A percentile compares a stretch with the other conserved stretches of the same genome.
These are phyloP conservation scores for Podaxis pistillaris DNA, from an alignment of 768 basidiomycete genomes.

Conservation along the genomic window DNA sequence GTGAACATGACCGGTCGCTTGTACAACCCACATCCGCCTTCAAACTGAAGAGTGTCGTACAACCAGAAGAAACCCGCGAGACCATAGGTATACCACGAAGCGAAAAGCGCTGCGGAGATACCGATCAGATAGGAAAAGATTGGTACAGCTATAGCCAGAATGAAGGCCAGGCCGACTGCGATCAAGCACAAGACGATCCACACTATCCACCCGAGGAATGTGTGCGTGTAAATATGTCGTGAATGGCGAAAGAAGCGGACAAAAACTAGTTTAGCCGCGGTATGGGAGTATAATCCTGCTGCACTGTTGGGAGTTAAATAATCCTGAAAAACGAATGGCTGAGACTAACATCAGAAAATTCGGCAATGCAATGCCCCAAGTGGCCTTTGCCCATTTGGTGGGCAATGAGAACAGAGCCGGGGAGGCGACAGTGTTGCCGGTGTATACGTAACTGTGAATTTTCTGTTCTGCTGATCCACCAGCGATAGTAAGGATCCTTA, in stretches of 20 bases:
- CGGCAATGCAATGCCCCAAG: slow-evolving; percentile 45
- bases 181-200: slow-evolving; percentile 45
- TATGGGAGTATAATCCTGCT: slow-evolving; percentile 47
- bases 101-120: slow-evolving; percentile 51
- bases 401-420: slow-evolving; percentile 48
- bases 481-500: slow-evolving; percentile 9
- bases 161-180: slow-evolving; percentile 39
- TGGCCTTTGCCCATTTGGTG: slow-evolving; percentile 46
- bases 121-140: slow-evolving; percentile 56
- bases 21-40: slow-evolving; percentile 34
- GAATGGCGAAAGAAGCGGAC: slow-evolving; percentile 49
- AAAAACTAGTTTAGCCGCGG: slow-evolving; percentile 53
- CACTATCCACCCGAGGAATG: slow-evolving; percentile 35
- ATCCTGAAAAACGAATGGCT: no score
- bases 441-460: slow-evolving; percentile 38
- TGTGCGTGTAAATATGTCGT: slow-evolving; percentile 49
- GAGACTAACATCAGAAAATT: slow-evolving; percentile 49
- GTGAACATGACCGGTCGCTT: slow-evolving; percentile 31
- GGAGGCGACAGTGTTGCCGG: slow-evolving; percentile 45
- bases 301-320: slow-evolving; percentile 27
- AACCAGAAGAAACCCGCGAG: slow-evolving; percentile 55
- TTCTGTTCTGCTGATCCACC: neutral
- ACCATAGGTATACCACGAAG: slow-evolving; percentile 60
- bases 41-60: slow-evolving; percentile 43
- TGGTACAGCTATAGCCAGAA: slow-evolving; percentile 49